phyloP scores from a whole-genome alignment of 305 asterid genomes.

The Fraxinus xanthoxyloides region DNA sequence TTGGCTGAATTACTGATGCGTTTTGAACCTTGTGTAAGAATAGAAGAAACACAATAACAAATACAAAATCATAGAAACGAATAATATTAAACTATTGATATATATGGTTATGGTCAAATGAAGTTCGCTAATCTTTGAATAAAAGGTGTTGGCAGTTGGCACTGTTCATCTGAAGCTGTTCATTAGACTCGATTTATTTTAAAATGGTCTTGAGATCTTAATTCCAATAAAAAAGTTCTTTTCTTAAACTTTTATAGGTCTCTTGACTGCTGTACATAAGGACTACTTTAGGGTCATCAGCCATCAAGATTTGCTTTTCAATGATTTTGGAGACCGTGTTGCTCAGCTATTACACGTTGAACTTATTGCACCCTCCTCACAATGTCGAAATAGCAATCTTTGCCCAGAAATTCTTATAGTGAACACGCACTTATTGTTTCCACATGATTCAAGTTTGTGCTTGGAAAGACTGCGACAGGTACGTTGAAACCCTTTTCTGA shows the following conservation, averaged over 20 bases:
- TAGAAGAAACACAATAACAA: slow-evolving; percentile 2
- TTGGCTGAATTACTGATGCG: neutral
- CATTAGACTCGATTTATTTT: neutral
- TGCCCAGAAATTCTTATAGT: slow-evolving; percentile 88
- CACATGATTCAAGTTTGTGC: slow-evolving; percentile 61
- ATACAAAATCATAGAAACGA: neutral
- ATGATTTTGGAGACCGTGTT: slow-evolving; percentile 96
- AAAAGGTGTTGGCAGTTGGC: neutral
- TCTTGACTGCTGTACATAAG: slow-evolving; percentile 82
- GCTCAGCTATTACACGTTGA: slow-evolving; percentile 93
- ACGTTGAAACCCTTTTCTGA: slow-evolving; percentile 15
- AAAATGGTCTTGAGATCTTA: neutral
- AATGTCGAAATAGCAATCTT: slow-evolving; percentile 45
- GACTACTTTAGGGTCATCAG: slow-evolving; percentile 71
- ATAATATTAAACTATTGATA: neutral
- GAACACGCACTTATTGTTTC: slow-evolving; percentile 54
- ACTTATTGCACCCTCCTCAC: slow-evolving; percentile 54
- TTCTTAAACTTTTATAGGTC: slow-evolving; percentile 45
- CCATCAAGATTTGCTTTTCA: slow-evolving; percentile 79
- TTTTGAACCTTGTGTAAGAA: slow-evolving; percentile 16
- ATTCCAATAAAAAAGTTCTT: neutral
- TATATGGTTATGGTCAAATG: neutral
- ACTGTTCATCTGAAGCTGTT: neutral
- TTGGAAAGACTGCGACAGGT: slow-evolving; percentile 97
- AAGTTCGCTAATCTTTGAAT: neutral